phyloP scores from a whole-genome alignment of 2,329 filamentous ascomycete genomes.

The Stylonectria norvegica region DNA sequence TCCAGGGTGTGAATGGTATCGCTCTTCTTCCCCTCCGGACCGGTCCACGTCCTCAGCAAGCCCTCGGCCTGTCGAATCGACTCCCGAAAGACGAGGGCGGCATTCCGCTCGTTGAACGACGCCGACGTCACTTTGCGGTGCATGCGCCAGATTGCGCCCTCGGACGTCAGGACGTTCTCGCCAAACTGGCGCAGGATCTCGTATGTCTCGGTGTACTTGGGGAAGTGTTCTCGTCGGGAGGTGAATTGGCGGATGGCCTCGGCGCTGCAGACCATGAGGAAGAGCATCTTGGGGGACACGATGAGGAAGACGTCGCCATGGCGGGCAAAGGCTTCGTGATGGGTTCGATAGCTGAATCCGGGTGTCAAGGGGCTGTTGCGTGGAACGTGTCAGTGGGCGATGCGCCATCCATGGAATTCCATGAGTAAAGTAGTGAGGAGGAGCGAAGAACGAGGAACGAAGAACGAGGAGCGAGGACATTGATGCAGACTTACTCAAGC shows the following conservation, averaged over 20 bases:
- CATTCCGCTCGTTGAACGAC: slow-evolving; percentile 74
- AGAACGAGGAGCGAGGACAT: no score
- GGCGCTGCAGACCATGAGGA: slow-evolving; percentile 59
- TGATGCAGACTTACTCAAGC: slow-evolving; percentile 60
- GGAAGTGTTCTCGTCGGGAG: slow-evolving; percentile 65
- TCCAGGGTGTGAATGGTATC: slow-evolving; percentile 54
- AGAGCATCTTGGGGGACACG: slow-evolving; percentile 54
- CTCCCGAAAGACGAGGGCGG: slow-evolving; percentile 62
- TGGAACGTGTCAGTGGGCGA: slow-evolving; percentile 7
- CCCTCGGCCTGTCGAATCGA: slow-evolving; percentile 58
- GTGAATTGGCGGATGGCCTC: slow-evolving; percentile 65
- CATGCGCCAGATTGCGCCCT: slow-evolving; percentile 66
- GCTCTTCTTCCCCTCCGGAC: slow-evolving; percentile 19
- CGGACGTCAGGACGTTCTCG: slow-evolving; percentile 66
- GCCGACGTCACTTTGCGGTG: slow-evolving; percentile 71
- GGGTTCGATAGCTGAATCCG: slow-evolving; percentile 57
- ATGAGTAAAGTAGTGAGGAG: not conserved
- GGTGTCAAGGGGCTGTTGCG: slow-evolving; percentile 48
- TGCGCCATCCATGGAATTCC: no score
- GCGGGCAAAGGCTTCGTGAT: slow-evolving; percentile 55
- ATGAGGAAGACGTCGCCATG: slow-evolving; percentile 62
- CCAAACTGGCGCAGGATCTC: slow-evolving; percentile 52
- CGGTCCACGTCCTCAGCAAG: slow-evolving; percentile 58
- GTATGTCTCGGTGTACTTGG: slow-evolving; percentile 40
- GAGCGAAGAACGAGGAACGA: not conserved